Evolutionary conservation across 2,329 filamentous ascomycete genomes (phyloP), one percentile per base, ranked within the genome.

Genomic region (Cladobotryum protrusum): DNA sequence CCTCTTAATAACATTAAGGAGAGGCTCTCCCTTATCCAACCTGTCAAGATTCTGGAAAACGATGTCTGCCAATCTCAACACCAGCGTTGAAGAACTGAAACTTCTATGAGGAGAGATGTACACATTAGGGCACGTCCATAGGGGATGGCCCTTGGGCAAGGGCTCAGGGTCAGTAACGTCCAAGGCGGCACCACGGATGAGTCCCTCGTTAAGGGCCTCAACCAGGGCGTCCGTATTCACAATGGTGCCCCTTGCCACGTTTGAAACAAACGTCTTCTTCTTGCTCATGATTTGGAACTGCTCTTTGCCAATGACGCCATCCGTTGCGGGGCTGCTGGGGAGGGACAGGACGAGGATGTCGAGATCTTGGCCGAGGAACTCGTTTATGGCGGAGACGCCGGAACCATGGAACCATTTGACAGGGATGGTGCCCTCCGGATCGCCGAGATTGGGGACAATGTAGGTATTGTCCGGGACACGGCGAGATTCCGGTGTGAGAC

Each of bases 121-220:
- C 14, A 83, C 72, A 63, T 88, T 87, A 3, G 78, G 75, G 40
- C 81, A 71, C 43, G 73, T 76, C 82, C 85, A 88, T 20, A 89
- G 65, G 52, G 79, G 75, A 60, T 84, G 77, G 19, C 82, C 78
- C 12, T 68, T 59, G 0, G 85, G 84, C 53, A 89, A 61, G 0
- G 86, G 86, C 62, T 89, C 86, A 0, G 85, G 85, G 54, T 89
- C 83, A 1, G 85, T 82, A 1, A 89, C 86, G 62, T 88, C 85
- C 24, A 89, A 63, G 3, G 84, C 84, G 0, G 85, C 85, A 11
- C 85, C 85, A 14, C 69, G 43, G 39, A 69, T 63, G 47, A 60
- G 59, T 13, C 61, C 66, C 4, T 57, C 50, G 20, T 68, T 59
- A 7, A 89, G 65, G 0, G 83, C 80, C 3, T 70, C 69, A 11